phyloP scores from a whole-genome alignment of 371 early-diverging fungal species.

The Entomophthora muscae region DNA sequence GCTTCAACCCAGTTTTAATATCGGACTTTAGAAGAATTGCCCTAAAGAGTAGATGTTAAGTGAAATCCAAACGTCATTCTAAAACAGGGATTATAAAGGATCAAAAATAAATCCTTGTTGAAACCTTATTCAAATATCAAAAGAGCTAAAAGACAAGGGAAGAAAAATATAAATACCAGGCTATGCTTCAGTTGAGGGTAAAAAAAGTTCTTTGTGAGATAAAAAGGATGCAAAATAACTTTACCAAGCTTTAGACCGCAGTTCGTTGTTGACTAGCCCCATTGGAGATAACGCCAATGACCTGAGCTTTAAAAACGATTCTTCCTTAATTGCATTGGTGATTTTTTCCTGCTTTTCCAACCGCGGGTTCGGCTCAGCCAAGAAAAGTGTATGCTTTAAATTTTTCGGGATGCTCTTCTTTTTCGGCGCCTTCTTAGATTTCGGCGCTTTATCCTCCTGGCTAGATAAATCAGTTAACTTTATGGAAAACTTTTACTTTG shows the following conservation, averaged over 20 bases:
- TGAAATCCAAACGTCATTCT: too few species aligned
- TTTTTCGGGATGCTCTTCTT: not conserved
- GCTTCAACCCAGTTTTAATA: not conserved
- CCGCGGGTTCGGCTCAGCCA: not conserved
- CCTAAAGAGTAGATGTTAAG: not conserved
- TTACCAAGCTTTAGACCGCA: not conserved
- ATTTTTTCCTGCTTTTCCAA: not conserved
- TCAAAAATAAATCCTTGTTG: too few species aligned
- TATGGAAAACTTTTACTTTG: too few species aligned
- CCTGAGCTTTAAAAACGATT: not conserved
- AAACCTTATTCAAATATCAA: too few species aligned
- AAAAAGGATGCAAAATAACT: too few species aligned
- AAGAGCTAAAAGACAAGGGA: too few species aligned
- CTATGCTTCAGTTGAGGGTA: too few species aligned
- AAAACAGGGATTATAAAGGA: too few species aligned
- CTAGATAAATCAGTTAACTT: too few species aligned
- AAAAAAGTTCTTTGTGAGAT: too few species aligned
- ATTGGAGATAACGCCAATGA: not conserved
- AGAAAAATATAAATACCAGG: too few species aligned
- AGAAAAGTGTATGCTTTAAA: not conserved
- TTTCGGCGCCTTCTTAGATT: not conserved
- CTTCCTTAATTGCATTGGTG: not conserved
- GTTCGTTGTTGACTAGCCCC: not conserved
- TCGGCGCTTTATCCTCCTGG: too few species aligned
- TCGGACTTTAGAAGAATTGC: not conserved